Conservation (phyloP, 768 basidiomycete genomes). For the Leccinum broughii region DNA sequence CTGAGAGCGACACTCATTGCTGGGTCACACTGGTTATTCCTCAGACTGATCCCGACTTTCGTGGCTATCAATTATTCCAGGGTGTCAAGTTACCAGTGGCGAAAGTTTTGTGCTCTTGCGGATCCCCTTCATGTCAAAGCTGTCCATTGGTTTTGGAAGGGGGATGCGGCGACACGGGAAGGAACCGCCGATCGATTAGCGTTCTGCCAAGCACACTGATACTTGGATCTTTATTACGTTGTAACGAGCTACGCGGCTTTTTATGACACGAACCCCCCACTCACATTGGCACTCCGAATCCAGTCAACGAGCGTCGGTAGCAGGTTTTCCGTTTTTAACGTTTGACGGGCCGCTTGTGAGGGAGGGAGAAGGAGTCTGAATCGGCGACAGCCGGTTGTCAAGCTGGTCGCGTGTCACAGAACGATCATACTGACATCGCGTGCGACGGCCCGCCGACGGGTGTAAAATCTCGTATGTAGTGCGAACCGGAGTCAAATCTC, state of each 20-base stretch:
- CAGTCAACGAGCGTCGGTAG: background rate
- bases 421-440: background rate
- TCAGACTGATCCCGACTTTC: background rate
- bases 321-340: background rate
- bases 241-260: constrained; percentile 1
- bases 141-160: background rate
- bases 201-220: background rate
- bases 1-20: background rate
- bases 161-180: background rate
- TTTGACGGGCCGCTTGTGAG: constrained; percentile 10
- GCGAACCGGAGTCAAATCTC: background rate
- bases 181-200: background rate
- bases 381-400: constrained; percentile 8
- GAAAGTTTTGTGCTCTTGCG: background rate
- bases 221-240: constrained; percentile 2
- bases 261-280: constrained; percentile 2
- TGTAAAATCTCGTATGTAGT: background rate
- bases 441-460: background rate
- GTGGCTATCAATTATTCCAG: background rate
- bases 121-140: background rate
- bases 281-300: constrained; percentile 2
- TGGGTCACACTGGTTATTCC: background rate
- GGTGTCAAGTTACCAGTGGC: background rate
- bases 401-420: constrained; percentile 2
- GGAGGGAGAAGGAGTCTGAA: background rate